Evolutionary conservation across 2,329 filamentous ascomycete genomes (phyloP), one percentile per base, ranked within the genome.

Genomic region (Phialophora macrospora): DNA sequence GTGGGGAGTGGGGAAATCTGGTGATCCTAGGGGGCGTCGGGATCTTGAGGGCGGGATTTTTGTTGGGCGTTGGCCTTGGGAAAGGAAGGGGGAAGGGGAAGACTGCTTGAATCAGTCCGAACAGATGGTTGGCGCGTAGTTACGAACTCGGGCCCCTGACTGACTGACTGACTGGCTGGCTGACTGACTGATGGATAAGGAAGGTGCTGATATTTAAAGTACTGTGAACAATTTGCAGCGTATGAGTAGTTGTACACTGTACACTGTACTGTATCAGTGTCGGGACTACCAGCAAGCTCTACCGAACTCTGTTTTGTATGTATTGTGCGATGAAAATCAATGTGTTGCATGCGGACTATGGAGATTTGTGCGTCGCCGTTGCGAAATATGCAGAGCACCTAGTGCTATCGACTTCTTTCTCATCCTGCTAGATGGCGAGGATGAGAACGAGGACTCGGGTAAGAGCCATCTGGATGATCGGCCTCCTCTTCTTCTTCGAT

Each of bases 1-100:
- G 2, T 5, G 52, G 34, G 28, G 63, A 62, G 49, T 61, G 58
- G 38, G 51, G 20, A 9, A 65, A 65, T 55, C 48, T 61, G 4
- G 49, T 2, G 6, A 24, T 58, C 22, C 24, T 62, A 5, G 52
- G 17, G 4, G 58, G 24, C 24, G 26, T 62, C 30, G 63, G 22
- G 6, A 20, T 38, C 17, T 26, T 65, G 22, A 52, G 63, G 52
- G 38, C 26, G 20, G 63, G 58, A 9, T 65, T 65, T 41, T 4
- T 65, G n/a, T 3, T 62, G 22, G 38, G 63, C 5, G 3, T 62
- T 2, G 54, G 59, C 4, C 14, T 61, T 24, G 22, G 41, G 4
- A 28, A 28, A 7, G 28, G n/a, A n/a, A 32, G 8, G 2, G 30
- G 32, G 32, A 34, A 34, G 11, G 32, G 32, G 32, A 49, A 54